Percentiles rank a stretch among this genome's conserved stretches.
Conservation (phyloP, 2,329 filamentous ascomycete species). For the Delphinella strobiligena region DNA sequence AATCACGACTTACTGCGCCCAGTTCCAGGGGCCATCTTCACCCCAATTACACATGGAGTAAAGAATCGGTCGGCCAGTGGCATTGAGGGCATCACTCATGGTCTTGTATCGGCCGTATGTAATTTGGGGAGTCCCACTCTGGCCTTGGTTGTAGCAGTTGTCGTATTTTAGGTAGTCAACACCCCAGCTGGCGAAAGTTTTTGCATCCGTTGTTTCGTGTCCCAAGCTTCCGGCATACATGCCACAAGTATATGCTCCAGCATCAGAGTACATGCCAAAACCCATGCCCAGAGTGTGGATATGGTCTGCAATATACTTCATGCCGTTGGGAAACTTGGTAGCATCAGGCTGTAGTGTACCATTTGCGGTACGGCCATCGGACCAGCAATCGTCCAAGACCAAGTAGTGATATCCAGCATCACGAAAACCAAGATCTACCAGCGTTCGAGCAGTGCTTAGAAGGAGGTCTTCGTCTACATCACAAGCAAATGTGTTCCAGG, state of each 20-base stretch:
- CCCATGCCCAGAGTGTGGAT: conserved; percentile 37
- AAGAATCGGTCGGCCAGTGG: conserved; percentile 32
- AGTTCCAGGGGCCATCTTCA: conserved; percentile 28
- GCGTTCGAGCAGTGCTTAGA: conserved; percentile 32
- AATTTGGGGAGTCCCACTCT: conserved; percentile 34
- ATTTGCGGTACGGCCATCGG: conserved; percentile 30
- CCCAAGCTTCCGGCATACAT: conserved; percentile 33
- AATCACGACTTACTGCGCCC: conserved; percentile 33
- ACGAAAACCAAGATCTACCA: conserved; percentile 34
- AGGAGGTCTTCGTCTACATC: conserved; percentile 35
- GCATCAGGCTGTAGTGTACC: conserved; percentile 30
- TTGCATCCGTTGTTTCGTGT: conserved; percentile 41
- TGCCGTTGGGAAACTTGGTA: conserved; percentile 34
- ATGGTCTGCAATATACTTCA: conserved; percentile 33
- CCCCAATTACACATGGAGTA: conserved; percentile 26
- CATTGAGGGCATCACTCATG: conserved; percentile 37
- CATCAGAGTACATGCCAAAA: conserved; percentile 42
- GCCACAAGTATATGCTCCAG: conserved; percentile 31
- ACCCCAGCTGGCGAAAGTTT: conserved; percentile 39
- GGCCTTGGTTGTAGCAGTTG: conserved; percentile 45
- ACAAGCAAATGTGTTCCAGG: conserved; percentile 37
- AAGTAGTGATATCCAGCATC: conserved; percentile 41
- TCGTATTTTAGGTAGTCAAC: conserved; percentile 43
- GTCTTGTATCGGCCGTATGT: conserved; percentile 36
- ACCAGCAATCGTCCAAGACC: conserved; percentile 44